phyloP scores from a whole-genome alignment of 1,284 basidiomycete species.

The Dichomitus squalens region DNA sequence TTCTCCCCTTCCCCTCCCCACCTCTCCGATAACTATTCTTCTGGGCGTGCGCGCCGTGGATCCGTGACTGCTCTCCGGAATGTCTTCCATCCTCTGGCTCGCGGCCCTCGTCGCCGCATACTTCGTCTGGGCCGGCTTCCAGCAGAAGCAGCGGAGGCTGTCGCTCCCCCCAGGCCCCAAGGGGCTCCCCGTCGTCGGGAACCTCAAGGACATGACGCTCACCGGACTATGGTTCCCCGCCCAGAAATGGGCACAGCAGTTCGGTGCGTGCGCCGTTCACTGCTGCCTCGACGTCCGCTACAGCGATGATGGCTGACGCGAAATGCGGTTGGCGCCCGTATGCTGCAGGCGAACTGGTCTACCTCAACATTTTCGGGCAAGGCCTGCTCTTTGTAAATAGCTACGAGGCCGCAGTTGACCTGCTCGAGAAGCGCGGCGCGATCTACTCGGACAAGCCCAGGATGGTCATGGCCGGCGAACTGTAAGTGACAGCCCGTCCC shows the following conservation, averaged over 20 bases:
- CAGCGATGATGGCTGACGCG: background rate
- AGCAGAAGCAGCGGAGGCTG: constrained; percentile 19
- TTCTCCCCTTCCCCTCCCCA: background rate
- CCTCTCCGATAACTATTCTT: background rate
- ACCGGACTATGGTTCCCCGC: constrained; percentile 48
- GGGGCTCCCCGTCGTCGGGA: constrained; percentile 64
- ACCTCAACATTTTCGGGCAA: constrained; percentile 67
- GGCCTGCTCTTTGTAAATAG: constrained; percentile 67
- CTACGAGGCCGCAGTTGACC: constrained; percentile 56
- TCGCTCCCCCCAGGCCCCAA: constrained; percentile 64
- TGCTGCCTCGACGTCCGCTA: background rate
- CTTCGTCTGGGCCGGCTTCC: constrained; percentile 26
- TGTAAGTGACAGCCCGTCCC: no score
- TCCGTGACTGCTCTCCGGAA: constrained; percentile 26
- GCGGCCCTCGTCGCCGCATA: constrained; percentile 23
- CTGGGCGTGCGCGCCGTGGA: constrained; percentile 17
- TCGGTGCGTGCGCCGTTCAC: constrained; percentile 25
- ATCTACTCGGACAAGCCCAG: constrained; percentile 74
- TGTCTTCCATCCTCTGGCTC: constrained; percentile 23
- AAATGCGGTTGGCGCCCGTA: background rate
- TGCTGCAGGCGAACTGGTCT: constrained; percentile 58
- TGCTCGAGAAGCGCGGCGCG: constrained; percentile 67
- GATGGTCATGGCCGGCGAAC: constrained; percentile 62
- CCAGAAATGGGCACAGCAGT: constrained; percentile 34
- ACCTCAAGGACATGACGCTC: constrained; percentile 57